Evolutionary conservation across 148 eudicot genomes (phyloP), one percentile per base, ranked within the genome.

Genomic region (Rhododendron ferrugineum): DNA sequence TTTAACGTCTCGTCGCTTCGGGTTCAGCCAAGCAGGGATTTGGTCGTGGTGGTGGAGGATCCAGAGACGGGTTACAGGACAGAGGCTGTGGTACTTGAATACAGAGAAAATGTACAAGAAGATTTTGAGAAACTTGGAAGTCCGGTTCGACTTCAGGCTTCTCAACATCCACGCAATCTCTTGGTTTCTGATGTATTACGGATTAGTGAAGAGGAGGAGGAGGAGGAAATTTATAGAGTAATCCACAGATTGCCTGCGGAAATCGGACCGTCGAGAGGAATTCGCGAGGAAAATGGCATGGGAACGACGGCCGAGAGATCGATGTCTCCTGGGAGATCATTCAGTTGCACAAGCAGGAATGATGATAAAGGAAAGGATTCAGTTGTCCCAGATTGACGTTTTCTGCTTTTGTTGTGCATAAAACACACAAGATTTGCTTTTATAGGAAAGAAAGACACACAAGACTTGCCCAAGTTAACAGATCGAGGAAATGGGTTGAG

Each of bases 31-130:
- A 77, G 30, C 0, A 75, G 73, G 73, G 91, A 89, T 74, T 50
- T 86, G 83, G 64, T 85, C 52, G 58, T 86, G 54, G 90, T 88
- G 66, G 88, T 86, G 18, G 90, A 88, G 37, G 85, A 83, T 34
- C 44, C 36, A 4, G 79, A n/a, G 13, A 44, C 28, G 1, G 64
- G 26, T 28, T 36, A n/a, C 0, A 83, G 81, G 7, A 83, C 62
- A 7, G 75, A 18, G 34, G 80, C 64, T 28, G 37, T 5, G 1
- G 70, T 9, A 2, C 58, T 30, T 13, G 52, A 56, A 28, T 3
- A 11, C 44, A 56, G 76, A 30, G 47, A 81, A 70, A 68, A 40
- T 68, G 60, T 46, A 13, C 74, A 84, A 74, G 85, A 70, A 40
- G 77, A 8, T 77, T 62, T 2, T 6, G 80, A 86, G 52, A 47